A percentile compares a stretch with the other conserved stretches of the same genome.
Conservation (phyloP, 1,139 yeast species). For the Casaregolazyma suthepensis region DNA sequence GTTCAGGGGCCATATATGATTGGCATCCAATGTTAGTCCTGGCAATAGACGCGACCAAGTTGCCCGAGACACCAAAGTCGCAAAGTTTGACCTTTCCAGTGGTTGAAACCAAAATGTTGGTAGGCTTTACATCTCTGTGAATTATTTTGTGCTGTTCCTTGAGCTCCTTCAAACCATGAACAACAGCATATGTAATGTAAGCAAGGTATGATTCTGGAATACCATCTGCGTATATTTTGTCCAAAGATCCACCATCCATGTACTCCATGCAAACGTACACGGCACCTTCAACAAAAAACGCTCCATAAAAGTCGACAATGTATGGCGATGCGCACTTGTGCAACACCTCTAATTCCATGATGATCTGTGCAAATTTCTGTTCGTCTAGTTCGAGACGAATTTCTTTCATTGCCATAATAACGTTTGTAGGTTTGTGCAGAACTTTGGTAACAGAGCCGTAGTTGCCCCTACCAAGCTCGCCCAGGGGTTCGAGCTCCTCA, state of each 20-base stretch:
- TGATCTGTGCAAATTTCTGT: constrained; percentile 80
- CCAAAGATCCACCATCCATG: constrained; percentile 97
- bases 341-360: constrained; percentile 91
- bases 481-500: constrained; percentile 77
- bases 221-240: constrained; percentile 76
- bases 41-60: constrained; percentile 90
- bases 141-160: constrained; percentile 88
- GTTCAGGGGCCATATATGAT: constrained; percentile 98
- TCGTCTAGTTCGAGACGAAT: constrained; percentile 89
- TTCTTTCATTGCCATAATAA: constrained; percentile 95
- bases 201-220: constrained; percentile 77
- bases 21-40: constrained; percentile 97
- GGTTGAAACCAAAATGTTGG: constrained; percentile 76
- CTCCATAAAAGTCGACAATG: constrained; percentile 94
- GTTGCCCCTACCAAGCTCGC: constrained; percentile 90
- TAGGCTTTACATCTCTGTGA: constrained; percentile 96
- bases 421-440: constrained; percentile 87
- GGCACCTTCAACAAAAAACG: constrained; percentile 95
- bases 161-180: constrained; percentile 73
- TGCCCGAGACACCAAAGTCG: constrained; percentile 96
- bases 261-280: constrained; percentile 98
- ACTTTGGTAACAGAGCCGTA: constrained; percentile 94
- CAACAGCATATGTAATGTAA: constrained; percentile 72
- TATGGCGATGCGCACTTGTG: constrained; percentile 87
- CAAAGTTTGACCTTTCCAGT: constrained; percentile 84